Base-by-base conservation (phyloP, 805 yeast species). In the Sungouiozyma intestinalis region DNA sequence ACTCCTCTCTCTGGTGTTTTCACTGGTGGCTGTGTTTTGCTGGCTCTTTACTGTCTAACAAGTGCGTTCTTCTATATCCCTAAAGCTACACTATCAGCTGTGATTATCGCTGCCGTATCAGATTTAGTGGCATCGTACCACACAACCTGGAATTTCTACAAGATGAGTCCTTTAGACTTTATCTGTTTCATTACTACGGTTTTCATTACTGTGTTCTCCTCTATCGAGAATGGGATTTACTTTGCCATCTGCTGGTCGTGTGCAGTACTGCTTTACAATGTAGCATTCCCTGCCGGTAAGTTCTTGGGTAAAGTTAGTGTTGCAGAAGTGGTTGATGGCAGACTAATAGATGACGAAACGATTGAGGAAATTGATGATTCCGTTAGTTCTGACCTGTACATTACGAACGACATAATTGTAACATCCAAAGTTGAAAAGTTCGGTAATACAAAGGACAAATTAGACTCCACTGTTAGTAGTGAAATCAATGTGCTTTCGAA, bases 1-100 rank as follows among this genome's bases (percentile, higher is more conserved):
- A 88, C 97, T 16, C 97, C 97, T 31, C 68, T 88, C 46, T 94
- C 95, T 36, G 95, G 96, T 66, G 72, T 86, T 35, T 83, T 79
- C 63, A 84, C 95, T 11, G 97, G 96, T 58, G 76, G 75, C 36
- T 87, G 90, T 64, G 97, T 88, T 19, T 65, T 88, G 48, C 67
- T 88, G 48, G 95, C 97, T 2, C 71, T 88, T 48, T 88, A 87
- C 63, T 79, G 83, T 45, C 73, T 88, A 54, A 87, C 96, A 4
- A 71, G 70, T 44, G 82, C 94, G 4, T 88, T 88, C 68, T 85
- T 72, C 67, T 88, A 74, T 66, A 88, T 88, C 63, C 95, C 97
- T 40, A 85, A 84, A 52, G 95, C 96, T 7, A 78, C 90, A 2
- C 69, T 88, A 43, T 71, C 80, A 48, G 96, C 96, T 2, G 77